Percentiles rank a stretch among this genome's conserved stretches.
These are phyloP conservation scores for Leccinum subgranulosum DNA, from an alignment of 768 basidiomycete genomes.

Conservation along the genomic window DNA sequence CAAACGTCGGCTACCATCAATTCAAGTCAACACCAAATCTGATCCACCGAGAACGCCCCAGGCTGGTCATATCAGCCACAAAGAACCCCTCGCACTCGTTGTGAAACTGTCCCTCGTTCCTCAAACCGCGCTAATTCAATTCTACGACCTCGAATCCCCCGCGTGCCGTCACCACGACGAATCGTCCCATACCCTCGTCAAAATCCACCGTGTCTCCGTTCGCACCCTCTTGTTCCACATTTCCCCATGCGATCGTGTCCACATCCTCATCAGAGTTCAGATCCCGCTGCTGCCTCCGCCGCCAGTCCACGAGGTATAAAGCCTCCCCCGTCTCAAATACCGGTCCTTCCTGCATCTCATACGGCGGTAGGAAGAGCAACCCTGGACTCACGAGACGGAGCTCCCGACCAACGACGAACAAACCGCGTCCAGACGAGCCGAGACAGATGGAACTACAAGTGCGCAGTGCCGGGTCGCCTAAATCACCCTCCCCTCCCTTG, in stretches of 20 bases:
- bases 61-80: not conserved
- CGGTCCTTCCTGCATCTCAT: conserved; percentile 29
- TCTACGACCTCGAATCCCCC: conserved; percentile 30
- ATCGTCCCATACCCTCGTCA: conserved; percentile 30
- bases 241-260: not conserved
- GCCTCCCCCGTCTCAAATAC: conserved; percentile 23
- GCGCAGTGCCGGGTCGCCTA: not conserved
- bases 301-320: conserved; percentile 15
- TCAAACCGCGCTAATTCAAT: conserved; percentile 7
- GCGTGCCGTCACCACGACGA: conserved; percentile 24
- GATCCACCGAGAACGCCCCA: not conserved
- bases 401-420: conserved; percentile 24
- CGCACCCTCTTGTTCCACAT: not conserved
- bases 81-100: not conserved
- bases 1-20: not conserved
- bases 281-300: not conserved
- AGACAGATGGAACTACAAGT: conserved; percentile 20
- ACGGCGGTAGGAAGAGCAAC: conserved; percentile 25
- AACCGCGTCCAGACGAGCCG: conserved; percentile 28
- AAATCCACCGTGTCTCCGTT: conserved; percentile 26
- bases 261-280: not conserved
- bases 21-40: not conserved
- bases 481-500: not conserved
- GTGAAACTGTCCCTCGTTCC: not conserved
- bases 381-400: conserved; percentile 23